Evolutionary conservation across 192 early-diverging fungal genomes (phyloP).

Genomic region (Umbelopsis sp.): DNA sequence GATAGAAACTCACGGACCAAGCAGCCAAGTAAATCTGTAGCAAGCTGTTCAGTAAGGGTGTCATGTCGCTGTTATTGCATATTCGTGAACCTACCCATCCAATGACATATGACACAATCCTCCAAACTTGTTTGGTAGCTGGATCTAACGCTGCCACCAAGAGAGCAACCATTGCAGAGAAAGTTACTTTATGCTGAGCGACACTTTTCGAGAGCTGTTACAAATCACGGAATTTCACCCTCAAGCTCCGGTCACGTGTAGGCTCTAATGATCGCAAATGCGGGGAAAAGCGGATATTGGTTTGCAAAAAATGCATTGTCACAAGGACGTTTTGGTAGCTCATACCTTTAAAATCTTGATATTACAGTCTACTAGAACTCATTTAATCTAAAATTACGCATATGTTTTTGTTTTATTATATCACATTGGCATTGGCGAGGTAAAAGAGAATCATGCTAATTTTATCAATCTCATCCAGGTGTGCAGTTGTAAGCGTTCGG

Average conservation of each 20-base stretch:
- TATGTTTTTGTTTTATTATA: conserved; percentile 30
- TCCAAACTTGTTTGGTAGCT: conserved; percentile 31
- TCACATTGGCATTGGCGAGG: conserved; percentile 43
- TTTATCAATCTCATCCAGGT: conserved; percentile 54
- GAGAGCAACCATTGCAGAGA: conserved; percentile 35
- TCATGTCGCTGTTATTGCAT: background rate
- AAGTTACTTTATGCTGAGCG: conserved; percentile 34
- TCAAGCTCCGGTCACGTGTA: too few relatives aligned
- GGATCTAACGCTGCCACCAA: conserved; percentile 36
- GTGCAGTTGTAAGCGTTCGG: conserved; percentile 41
- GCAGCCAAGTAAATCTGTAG: conserved; percentile 72
- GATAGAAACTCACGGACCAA: conserved; percentile 91
- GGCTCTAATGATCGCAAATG: too few relatives aligned
- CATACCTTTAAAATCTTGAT: too few relatives aligned
- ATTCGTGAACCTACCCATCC: conserved; percentile 26
- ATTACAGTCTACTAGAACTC: conserved; percentile 38
- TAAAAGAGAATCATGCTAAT: conserved; percentile 56
- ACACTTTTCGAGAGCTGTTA: too few relatives aligned
- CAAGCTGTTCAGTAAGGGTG: background rate
- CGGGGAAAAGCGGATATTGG: too few relatives aligned
- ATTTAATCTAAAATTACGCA: background rate
- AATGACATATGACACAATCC: conserved; percentile 21
- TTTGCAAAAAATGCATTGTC: too few relatives aligned
- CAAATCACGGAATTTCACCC: too few relatives aligned
- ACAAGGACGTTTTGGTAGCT: too few relatives aligned